phyloP scores from a whole-genome alignment of 179 eudicot genomes.

The Silene vulgaris region DNA sequence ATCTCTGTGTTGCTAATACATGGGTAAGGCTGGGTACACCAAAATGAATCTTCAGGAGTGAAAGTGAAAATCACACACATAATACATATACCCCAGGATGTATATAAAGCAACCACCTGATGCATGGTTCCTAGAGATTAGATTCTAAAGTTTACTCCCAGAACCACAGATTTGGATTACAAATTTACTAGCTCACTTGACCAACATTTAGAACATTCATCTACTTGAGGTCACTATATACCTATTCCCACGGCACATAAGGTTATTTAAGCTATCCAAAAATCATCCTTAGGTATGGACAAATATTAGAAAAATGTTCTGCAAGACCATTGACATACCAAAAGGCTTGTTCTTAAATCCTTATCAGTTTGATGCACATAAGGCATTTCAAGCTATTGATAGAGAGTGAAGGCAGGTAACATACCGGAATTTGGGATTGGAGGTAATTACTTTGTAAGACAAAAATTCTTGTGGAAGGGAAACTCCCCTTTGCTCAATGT shows the following conservation, averaged over 20 bases:
- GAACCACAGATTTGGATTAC: too few relatives aligned
- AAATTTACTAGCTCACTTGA: too few relatives aligned
- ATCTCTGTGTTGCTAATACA: too few relatives aligned
- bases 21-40: neutral
- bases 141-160: too few relatives aligned
- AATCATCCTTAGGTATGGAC: neutral
- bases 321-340: neutral
- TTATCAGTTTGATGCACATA: neutral
- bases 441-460: constrained; percentile 62
- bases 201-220: neutral
- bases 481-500: constrained; percentile 82
- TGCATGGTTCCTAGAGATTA: too few relatives aligned
- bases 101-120: too few relatives aligned
- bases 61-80: neutral
- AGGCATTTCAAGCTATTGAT: neutral
- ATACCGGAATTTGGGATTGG: constrained; percentile 72
- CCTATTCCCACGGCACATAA: neutral
- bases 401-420: constrained; percentile 13
- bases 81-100: neutral
- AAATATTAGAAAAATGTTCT: neutral
- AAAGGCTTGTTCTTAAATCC: too few relatives aligned
- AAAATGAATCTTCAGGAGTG: neutral
- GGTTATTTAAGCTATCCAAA: neutral
- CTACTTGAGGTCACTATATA: neutral
- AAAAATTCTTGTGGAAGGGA: constrained; percentile 72